phyloP scores from a whole-genome alignment of 257 asterid species.

The Forsythia suspensa region DNA sequence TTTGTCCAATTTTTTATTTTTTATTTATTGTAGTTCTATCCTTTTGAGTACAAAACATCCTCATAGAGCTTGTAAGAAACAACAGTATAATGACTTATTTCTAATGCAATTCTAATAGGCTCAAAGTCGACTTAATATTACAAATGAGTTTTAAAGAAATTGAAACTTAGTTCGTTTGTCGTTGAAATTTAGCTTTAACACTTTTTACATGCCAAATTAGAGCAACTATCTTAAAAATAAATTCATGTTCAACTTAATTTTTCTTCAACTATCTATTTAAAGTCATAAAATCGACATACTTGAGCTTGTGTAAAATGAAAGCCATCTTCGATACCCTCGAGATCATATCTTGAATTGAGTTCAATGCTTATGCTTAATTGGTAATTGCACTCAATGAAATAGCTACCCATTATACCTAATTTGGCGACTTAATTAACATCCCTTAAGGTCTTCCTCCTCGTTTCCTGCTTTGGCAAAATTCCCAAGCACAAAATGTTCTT shows the following conservation, averaged over 20 bases:
- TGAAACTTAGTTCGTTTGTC: too few species aligned
- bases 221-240: neutral
- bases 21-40: too few species aligned
- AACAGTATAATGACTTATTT: too few species aligned
- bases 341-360: slow-evolving; percentile 14
- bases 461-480: slow-evolving; percentile 22
- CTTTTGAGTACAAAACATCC: too few species aligned
- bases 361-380: slow-evolving; percentile 22
- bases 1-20: too few species aligned
- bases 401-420: slow-evolving; percentile 8
- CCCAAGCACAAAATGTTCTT: neutral
- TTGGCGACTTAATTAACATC: slow-evolving; percentile 2
- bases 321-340: neutral
- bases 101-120: too few species aligned
- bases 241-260: too few species aligned
- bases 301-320: neutral
- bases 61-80: too few species aligned
- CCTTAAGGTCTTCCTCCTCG: slow-evolving; percentile 6
- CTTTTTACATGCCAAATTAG: neutral
- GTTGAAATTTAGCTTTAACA: too few species aligned
- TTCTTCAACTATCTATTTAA: neutral
- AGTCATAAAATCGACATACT: neutral
- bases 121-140: too few species aligned
- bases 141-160: too few species aligned
- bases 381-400: neutral